Base-by-base conservation (phyloP, 805 yeast genomes). In the Ogataea polymorpha region DNA sequence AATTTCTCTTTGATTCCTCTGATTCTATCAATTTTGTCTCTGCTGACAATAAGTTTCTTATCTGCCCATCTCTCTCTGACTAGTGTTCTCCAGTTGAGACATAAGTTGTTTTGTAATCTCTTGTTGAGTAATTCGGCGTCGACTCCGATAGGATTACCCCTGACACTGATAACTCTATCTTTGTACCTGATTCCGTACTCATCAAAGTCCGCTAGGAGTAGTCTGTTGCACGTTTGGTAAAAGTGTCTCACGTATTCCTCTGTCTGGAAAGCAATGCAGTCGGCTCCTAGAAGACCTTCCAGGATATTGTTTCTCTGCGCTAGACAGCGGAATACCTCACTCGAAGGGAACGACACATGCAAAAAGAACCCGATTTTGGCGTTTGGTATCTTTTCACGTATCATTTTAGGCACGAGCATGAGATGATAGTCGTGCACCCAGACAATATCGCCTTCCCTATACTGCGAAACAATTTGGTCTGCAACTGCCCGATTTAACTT, bases 351-450 rank as follows among this genome's bases (percentile, higher is more conserved):
- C 1, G 98, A 85, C 11, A 91, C 86, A 56, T 93, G 99, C 42
- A 93, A 68, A 63, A 89, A 93, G 53, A 90, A 85, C 0, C 96
- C 97, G 51, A 93, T 89, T 48, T 83, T 79, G 2, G 96, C 97
- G 42, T 78, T 61, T 4, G 97, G 96, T 16, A 89, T 60, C 48
- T 72, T 65, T 43, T 79, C 71, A 45, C 96, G 74, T 4, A 91
- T 74, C 91, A 91, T 82, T 40, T 72, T 73, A 0, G 98, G 97
- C 2, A 90, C 87, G 31, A 91, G 67, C 66, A 93, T 71, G 46
- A 91, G 69, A 64, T 93, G 98, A 59, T 91, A 91, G 63, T 91
- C 99, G 61, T 91, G 96, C 39, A 91, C 72, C 98, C 98, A 93
- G 45, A 91, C 73, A 29, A 79, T 69, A 59, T 91, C 96, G 30